These are phyloP conservation scores for Cucurbita moschata DNA, from an alignment of 306 rosid genomes.

Conservation along the genomic window DNA sequence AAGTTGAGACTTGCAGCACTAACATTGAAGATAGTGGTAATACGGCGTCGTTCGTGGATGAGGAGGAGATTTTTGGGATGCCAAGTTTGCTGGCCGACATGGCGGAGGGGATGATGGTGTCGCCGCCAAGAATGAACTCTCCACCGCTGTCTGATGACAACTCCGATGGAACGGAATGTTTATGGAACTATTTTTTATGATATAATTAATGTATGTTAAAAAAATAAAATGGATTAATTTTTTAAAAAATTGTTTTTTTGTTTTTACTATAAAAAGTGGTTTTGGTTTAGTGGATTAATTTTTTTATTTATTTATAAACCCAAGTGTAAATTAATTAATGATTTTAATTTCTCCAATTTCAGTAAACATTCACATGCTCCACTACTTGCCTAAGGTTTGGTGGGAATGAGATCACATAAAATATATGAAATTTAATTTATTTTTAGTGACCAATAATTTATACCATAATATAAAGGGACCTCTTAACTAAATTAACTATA, in stretches of 20 bases:
- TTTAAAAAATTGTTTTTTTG: no score
- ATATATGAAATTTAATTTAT: not conserved
- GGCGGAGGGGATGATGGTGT: slow-evolving; percentile 87
- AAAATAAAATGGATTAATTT: no score
- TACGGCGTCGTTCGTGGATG: slow-evolving; percentile 26
- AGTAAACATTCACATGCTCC: no score
- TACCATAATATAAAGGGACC: not conserved
- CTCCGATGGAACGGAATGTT: slow-evolving; percentile 24
- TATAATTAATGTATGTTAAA: not conserved
- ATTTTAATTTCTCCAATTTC: no score
- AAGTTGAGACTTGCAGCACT: not conserved
- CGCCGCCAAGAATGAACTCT: slow-evolving; percentile 67
- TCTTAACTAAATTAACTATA: slow-evolving; percentile 1
- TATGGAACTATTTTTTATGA: slow-evolving; percentile 52
- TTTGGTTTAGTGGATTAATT: no score
- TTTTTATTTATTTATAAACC: no score
- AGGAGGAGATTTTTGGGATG: slow-evolving; percentile 71
- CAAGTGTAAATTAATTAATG: no score
- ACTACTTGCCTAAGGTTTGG: no score
- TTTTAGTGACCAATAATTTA: not conserved
- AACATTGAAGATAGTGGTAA: not conserved
- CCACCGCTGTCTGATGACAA: slow-evolving; percentile 21
- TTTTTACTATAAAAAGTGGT: no score
- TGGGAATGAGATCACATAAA: no score
- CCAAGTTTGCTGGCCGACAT: slow-evolving; percentile 69